Percentiles rank a stretch among this genome's conserved stretches.
Evolutionary conservation across 2,329 filamentous ascomycete species (phyloP).

Genomic region (Raffaelea ambrosiae): DNA sequence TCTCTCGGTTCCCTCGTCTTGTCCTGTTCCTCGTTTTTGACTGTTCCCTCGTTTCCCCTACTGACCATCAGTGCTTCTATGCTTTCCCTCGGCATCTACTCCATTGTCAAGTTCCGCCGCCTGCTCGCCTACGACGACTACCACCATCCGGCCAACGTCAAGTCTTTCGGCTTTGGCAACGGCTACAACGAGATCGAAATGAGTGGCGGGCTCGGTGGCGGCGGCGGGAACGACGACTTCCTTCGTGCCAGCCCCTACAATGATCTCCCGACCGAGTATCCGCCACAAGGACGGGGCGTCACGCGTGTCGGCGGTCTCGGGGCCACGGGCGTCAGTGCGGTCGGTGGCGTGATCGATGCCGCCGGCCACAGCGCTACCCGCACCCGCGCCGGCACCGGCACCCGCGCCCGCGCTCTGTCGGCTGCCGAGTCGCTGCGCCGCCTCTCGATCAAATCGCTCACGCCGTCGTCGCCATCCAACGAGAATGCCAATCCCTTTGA

Average conservation of each 20-base stretch:
- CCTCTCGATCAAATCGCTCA: not conserved
- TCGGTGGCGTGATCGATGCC: slow-evolving; percentile 4
- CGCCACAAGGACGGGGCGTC: not conserved
- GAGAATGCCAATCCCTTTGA: not conserved
- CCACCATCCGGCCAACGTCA: slow-evolving; percentile 38
- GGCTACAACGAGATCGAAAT: slow-evolving; percentile 18
- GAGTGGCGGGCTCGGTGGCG: no score
- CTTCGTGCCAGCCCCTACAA: slow-evolving; percentile 10
- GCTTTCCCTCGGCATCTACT: slow-evolving; percentile 35
- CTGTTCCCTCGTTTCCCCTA: not conserved
- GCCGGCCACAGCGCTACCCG: not conserved
- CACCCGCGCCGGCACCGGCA: not conserved
- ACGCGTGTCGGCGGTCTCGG: no score
- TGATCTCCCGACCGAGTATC: slow-evolving; percentile 11
- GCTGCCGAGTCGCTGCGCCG: not conserved
- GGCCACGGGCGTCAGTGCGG: slow-evolving; percentile 4
- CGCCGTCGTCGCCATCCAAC: not conserved
- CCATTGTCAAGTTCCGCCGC: slow-evolving; percentile 37
- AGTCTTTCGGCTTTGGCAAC: slow-evolving; percentile 35
- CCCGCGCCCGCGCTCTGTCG: not conserved
- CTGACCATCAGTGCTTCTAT: slow-evolving; percentile 28
- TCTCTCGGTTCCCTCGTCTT: not conserved
- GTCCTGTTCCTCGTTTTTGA: not conserved
- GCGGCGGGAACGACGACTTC: slow-evolving; percentile 11
- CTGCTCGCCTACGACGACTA: slow-evolving; percentile 42